Evolutionary conservation across 1,284 basidiomycete genomes (phyloP), one percentile per base, ranked within the genome.

Genomic region (Athelia psychrophila): DNA sequence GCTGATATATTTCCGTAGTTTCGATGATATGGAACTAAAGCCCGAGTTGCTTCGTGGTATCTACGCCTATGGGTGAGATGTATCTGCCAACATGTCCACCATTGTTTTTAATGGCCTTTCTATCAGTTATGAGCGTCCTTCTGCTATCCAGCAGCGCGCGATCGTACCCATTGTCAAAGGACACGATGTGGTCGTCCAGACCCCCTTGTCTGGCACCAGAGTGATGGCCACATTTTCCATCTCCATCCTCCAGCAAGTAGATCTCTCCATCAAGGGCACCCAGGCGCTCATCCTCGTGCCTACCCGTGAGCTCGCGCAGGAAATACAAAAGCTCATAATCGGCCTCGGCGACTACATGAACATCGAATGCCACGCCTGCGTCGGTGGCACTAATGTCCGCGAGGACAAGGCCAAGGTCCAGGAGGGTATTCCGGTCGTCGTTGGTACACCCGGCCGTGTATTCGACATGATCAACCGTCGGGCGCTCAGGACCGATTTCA

Each of bases 11-110:
- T 10, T 44, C 42, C 30, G 22, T 68, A 92, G 95, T 80, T 96
- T 97, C 77, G 94, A 98, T 79, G 91, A 94, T 83, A 96, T 98
- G 94, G 88, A 94, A 52, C 78, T 98, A 71, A 93, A 91, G 78
- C 77, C 91, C 44, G 93, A 96, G 72, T 85, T 96, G 51, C 86
- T 96, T 66, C 91, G 92, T 68, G 93, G 93, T 73, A 86, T 96
- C 68, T 95, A 95, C 73, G 93, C 93, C 60, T 95, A 95, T 73
- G 93, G 90, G 91, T 92, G 64, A 70, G 84, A 67, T 27, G 19
- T 16, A 23, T 47, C 33, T 30, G 30, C 22, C 20, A 13, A 51
- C 48, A 25, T 38, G 12, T 50, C 4, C 19, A 18, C 52, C 52
- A n/a, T 33, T 27, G 48, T 45, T 40, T 30, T 58, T 57, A 22